Percentiles rank a stretch among this genome's conserved stretches.
Evolutionary conservation across 192 early-diverging fungal species (phyloP).

Genomic region (Umbelopsis sp.): DNA sequence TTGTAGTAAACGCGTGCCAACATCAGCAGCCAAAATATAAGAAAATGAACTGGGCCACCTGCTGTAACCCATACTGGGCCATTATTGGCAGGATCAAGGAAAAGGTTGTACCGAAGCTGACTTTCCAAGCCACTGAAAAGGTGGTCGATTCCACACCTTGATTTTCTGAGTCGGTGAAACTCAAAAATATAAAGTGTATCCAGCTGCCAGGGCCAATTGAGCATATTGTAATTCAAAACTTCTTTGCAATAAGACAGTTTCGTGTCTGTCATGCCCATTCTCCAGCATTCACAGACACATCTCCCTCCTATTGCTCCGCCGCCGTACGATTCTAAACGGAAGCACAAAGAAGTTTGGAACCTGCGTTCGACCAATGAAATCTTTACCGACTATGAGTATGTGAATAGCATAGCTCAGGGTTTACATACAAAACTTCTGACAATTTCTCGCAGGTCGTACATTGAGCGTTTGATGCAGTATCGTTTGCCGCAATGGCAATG

Average conservation of each 20-base stretch:
- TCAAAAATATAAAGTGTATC: neutral
- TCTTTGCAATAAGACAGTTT: neutral
- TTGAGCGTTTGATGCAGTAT: constrained; percentile 53
- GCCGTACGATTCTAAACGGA: constrained; percentile 30
- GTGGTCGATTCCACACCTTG: neutral
- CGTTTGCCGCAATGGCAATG: constrained; percentile 78
- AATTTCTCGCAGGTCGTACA: constrained; percentile 22
- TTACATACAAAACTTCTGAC: neutral
- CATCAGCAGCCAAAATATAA: too few relatives aligned
- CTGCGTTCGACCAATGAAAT: constrained; percentile 58
- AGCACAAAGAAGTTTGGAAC: constrained; percentile 33
- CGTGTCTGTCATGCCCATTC: constrained; percentile 24
- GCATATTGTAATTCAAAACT: neutral
- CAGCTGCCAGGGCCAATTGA: constrained; percentile 5
- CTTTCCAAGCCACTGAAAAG: neutral
- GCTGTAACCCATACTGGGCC: too few relatives aligned
- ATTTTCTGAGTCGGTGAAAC: neutral
- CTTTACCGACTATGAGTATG: constrained; percentile 63
- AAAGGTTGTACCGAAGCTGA: too few relatives aligned
- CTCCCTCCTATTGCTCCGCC: constrained; percentile 21
- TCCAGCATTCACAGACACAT: constrained; percentile 6
- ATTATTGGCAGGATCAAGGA: too few relatives aligned
- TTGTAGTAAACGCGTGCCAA: too few relatives aligned
- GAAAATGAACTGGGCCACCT: too few relatives aligned
- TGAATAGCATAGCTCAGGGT: neutral